Conservation (phyloP, 148 eudicot species). For the Rhododendron mucronatum region DNA sequence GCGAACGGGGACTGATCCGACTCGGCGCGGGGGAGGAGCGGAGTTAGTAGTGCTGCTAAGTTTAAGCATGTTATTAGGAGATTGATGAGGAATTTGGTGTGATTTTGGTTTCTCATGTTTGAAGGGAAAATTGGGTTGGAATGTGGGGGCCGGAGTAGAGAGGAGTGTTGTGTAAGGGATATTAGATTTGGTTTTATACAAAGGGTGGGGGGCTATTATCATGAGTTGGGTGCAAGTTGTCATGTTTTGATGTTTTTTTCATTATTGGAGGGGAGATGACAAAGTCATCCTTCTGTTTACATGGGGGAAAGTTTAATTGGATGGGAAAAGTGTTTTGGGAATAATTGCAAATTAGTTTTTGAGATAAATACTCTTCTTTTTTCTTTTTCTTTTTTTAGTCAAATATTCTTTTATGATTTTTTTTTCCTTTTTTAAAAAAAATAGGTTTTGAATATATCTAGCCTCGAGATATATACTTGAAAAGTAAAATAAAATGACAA, state of each 20-base stretch:
- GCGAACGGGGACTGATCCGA: conserved; percentile 42
- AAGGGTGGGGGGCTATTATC: neutral
- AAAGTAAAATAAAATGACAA: neutral
- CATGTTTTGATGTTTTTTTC: neutral
- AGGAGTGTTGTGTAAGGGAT: neutral
- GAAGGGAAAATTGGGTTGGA: neutral
- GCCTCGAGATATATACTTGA: too few species aligned
- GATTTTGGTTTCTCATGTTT: neutral
- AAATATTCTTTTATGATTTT: too few species aligned
- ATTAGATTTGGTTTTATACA: neutral
- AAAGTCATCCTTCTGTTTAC: neutral
- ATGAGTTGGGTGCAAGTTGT: neutral
- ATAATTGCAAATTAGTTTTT: too few species aligned
- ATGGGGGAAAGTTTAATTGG: neutral
- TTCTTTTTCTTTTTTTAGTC: too few species aligned
- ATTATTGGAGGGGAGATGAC: neutral
- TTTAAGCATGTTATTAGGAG: neutral
- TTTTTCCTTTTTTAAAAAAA: too few species aligned
- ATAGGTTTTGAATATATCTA: too few species aligned
- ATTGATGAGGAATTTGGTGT: neutral
- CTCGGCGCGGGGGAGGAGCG: neutral
- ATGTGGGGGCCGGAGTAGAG: too few species aligned
- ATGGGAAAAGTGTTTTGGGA: neutral
- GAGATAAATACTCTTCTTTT: too few species aligned
- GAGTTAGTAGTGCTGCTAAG: neutral